Percentiles rank a stretch among this genome's conserved stretches.
These are phyloP conservation scores for Smittium culicis DNA, from an alignment of 371 early-diverging fungal species.

Conservation along the genomic window DNA sequence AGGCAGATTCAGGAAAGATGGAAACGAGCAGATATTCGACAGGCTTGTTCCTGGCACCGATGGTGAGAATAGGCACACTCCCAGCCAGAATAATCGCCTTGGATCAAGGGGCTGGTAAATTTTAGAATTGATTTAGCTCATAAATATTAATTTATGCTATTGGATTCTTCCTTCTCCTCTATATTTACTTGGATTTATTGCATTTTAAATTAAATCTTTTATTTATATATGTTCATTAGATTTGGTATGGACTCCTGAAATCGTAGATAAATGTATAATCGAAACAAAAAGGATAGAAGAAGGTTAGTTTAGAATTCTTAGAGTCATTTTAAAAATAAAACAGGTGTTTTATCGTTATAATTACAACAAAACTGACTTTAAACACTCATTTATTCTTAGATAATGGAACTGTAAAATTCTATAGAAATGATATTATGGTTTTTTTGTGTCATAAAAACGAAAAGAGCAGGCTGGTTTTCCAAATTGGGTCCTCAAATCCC, in stretches of 20 bases:
- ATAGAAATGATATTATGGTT: slow-evolving; percentile 10
- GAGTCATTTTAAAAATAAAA: no score
- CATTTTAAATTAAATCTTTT: neutral
- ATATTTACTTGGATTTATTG: neutral
- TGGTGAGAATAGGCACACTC: slow-evolving; percentile 82
- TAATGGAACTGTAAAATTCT: no score
- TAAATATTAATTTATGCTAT: no score
- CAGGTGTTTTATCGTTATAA: no score
- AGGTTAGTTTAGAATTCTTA: no score
- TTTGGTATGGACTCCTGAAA: slow-evolving; percentile 82
- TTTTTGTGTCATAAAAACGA: slow-evolving; percentile 46
- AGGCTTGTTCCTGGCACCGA: slow-evolving; percentile 69
- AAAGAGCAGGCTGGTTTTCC: slow-evolving; percentile 50
- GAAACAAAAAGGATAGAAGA: slow-evolving; percentile 62
- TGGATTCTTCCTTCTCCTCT: no score
- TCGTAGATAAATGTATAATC: slow-evolving; percentile 74
- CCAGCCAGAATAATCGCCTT: slow-evolving; percentile 74
- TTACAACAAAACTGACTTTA: no score
- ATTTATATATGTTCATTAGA: slow-evolving; percentile 42
- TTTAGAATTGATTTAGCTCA: no score
- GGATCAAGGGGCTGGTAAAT: slow-evolving; percentile 72
- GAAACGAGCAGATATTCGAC: slow-evolving; percentile 30
- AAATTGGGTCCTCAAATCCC: slow-evolving; percentile 70
- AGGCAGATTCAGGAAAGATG: neutral
- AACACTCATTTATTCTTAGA: no score